Conservation (phyloP, 1,139 yeast species). For the Blastobotrys serpentis region DNA sequence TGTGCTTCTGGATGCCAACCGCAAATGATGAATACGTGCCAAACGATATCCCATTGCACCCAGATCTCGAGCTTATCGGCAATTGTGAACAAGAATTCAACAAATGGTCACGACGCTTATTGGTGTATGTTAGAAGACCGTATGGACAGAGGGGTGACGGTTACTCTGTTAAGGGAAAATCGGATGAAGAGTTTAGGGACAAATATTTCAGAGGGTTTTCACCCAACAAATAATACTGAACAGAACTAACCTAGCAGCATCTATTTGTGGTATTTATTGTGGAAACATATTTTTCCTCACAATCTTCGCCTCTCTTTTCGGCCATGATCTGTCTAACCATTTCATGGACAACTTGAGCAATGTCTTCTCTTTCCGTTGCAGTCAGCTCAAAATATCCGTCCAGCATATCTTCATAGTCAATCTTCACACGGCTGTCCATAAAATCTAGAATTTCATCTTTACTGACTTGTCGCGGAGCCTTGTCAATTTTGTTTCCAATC, state of each 20-base stretch:
- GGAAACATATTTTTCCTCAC: not conserved
- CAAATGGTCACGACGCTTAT: slow-evolving; percentile 82
- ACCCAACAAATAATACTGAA: not conserved
- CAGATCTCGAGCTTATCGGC: slow-evolving; percentile 64
- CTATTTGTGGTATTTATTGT: not conserved
- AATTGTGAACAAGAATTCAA: slow-evolving; percentile 84
- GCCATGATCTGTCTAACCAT: not conserved
- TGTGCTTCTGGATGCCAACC: slow-evolving; percentile 98
- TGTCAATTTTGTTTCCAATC: slow-evolving; percentile 47
- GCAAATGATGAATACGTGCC: slow-evolving; percentile 81
- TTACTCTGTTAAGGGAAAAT: slow-evolving; percentile 42
- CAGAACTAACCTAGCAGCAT: not conserved
- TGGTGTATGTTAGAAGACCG: slow-evolving; percentile 75
- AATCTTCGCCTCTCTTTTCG: not conserved
- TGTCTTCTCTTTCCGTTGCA: slow-evolving; percentile 3
- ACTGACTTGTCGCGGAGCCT: slow-evolving; percentile 28
- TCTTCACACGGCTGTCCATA: slow-evolving; percentile 12
- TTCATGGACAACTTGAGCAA: not conserved
- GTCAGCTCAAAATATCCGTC: slow-evolving; percentile 39
- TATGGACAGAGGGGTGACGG: slow-evolving; percentile 57
- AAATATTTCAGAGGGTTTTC: slow-evolving; percentile 71
- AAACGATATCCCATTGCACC: slow-evolving; percentile 79
- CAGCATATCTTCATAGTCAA: slow-evolving; percentile 29
- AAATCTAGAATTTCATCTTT: slow-evolving; percentile 29
- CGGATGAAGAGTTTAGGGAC: slow-evolving; percentile 64